Percentiles rank a stretch among this genome's conserved stretches.
Evolutionary conservation across 108 stramenopile genomes (phyloP).

Genomic region (Epipyxis sp.): DNA sequence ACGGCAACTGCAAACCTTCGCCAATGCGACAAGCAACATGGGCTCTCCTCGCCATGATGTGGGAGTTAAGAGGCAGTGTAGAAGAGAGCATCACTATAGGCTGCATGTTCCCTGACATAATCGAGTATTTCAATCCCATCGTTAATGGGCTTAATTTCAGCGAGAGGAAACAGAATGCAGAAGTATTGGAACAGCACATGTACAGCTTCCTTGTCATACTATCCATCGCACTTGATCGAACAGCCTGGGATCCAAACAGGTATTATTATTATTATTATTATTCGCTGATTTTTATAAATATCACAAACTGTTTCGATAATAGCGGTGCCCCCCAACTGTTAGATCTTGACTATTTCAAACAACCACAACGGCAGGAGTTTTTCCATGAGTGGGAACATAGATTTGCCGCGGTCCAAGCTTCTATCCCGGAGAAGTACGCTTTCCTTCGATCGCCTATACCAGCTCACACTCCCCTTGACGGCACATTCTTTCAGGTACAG

Average conservation of each 20-base stretch:
- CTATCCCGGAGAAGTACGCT: slow-evolving; percentile 11
- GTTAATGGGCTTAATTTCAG: not conserved
- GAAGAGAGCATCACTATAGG: slow-evolving; percentile 18
- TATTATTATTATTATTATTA: too few relatives aligned
- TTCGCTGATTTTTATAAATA: not conserved
- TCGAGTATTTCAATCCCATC: not conserved
- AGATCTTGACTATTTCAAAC: not conserved
- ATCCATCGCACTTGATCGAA: not conserved
- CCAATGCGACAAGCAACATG: not conserved
- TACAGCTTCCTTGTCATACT: not conserved
- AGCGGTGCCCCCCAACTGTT: not conserved
- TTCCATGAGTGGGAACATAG: not conserved
- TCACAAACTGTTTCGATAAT: not conserved
- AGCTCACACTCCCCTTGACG: not conserved
- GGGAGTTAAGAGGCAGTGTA: not conserved
- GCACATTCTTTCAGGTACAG: not conserved
- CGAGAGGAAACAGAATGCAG: not conserved
- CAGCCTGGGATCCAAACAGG: not conserved
- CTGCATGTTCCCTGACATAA: not conserved
- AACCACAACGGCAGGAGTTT: not conserved
- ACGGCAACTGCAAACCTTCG: not conserved
- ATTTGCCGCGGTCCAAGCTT: not conserved
- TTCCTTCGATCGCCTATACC: not conserved
- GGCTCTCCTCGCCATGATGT: slow-evolving; percentile 1
- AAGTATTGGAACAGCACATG: not conserved